These are phyloP conservation scores for Colletotrichum sp. DNA, from an alignment of 2,329 filamentous ascomycete species.

Conservation along the genomic window DNA sequence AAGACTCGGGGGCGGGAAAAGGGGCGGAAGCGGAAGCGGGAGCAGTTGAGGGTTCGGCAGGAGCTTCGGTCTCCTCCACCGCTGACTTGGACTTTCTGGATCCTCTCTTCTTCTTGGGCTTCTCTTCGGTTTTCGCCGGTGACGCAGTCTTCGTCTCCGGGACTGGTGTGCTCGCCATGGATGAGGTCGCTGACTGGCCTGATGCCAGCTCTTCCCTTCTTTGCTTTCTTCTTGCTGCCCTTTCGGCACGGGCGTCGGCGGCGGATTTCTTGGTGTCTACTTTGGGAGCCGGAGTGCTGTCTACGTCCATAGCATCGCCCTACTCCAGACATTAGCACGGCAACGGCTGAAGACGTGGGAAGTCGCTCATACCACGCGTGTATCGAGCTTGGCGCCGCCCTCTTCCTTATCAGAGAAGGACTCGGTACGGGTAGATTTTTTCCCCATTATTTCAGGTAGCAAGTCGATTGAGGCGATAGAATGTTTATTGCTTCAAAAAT, in stretches of 20 bases:
- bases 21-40: background rate
- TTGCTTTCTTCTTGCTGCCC: slow-evolving; percentile 14
- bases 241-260: slow-evolving; percentile 12
- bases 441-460: background rate
- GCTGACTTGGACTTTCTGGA: background rate
- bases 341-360: background rate
- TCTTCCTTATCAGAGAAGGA: slow-evolving; percentile 14
- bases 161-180: slow-evolving; percentile 12
- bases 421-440: background rate
- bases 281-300: slow-evolving; percentile 1
- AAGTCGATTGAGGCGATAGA: background rate
- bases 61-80: slow-evolving; percentile 3
- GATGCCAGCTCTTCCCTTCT: slow-evolving; percentile 5
- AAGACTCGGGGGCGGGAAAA: background rate
- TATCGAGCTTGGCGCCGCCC: slow-evolving; percentile 8
- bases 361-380: slow-evolving; percentile 7
- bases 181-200: background rate
- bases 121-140: slow-evolving; percentile 15
- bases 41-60: background rate
- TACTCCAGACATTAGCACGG: slow-evolving; percentile 4
- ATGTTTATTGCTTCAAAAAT: background rate
- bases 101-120: slow-evolving; percentile 8
- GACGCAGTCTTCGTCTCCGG: slow-evolving; percentile 1
- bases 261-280: slow-evolving; percentile 3
- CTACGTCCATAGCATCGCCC: slow-evolving; percentile 14